Conservation (phyloP, 2,329 filamentous ascomycete genomes). For the Magnaporthales sp. region DNA sequence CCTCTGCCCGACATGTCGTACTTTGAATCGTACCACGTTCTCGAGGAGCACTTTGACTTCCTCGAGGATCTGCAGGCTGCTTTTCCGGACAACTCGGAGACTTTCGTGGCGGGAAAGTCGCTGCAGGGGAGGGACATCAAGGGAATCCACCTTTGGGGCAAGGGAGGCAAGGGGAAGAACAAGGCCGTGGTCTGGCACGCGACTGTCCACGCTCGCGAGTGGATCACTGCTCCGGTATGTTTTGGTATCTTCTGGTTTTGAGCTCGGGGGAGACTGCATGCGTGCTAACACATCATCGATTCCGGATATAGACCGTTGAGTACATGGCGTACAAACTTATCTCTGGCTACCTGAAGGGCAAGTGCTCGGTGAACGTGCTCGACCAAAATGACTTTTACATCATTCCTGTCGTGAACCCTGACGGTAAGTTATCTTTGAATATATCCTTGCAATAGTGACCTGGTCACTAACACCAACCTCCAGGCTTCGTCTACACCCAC, state of each 20-base stretch:
- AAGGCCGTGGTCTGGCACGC: constrained; percentile 45
- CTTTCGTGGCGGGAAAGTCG: constrained; percentile 36
- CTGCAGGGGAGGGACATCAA: constrained; percentile 44
- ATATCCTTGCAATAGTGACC: background rate
- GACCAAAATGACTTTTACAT: constrained; percentile 60
- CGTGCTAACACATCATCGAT: background rate
- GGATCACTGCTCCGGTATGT: constrained; percentile 44
- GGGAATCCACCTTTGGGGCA: constrained; percentile 48
- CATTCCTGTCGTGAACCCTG: constrained; percentile 53
- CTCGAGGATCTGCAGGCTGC: constrained; percentile 34
- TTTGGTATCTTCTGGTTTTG: background rate
- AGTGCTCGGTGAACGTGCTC: constrained; percentile 32
- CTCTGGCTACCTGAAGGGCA: constrained; percentile 29
- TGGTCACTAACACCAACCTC: background rate
- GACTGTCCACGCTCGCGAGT: constrained; percentile 52
- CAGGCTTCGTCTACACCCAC: constrained; percentile 50
- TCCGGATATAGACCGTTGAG: constrained; percentile 29
- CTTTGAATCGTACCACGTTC: constrained; percentile 46
- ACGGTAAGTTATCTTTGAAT: constrained; percentile 26
- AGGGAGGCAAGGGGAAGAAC: constrained; percentile 30
- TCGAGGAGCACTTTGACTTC: constrained; percentile 41
- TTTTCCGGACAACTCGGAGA: constrained; percentile 37
- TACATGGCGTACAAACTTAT: constrained; percentile 44
- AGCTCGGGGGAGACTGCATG: background rate
- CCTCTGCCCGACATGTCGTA: constrained; percentile 28